Conservation (phyloP, 257 asterid species). For the Gentiana straminea region DNA sequence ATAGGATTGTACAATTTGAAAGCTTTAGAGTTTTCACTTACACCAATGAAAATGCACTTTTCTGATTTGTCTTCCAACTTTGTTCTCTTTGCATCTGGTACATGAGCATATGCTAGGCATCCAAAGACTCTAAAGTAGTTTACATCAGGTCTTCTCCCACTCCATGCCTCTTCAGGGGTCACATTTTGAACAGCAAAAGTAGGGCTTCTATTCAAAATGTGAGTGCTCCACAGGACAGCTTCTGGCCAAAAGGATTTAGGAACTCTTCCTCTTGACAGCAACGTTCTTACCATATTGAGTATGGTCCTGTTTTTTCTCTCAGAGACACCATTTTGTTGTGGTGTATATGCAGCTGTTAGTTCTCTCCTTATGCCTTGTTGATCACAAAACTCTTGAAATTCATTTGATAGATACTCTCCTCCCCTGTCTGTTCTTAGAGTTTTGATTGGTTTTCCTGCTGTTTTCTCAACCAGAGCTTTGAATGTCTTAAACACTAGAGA, state of each 20-base stretch:
- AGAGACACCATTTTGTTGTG: slow-evolving; percentile 6
- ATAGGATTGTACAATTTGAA: neutral
- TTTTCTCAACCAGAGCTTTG: neutral
- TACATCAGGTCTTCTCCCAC: neutral
- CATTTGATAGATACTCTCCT: slow-evolving; percentile 3
- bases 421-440: slow-evolving; percentile 4
- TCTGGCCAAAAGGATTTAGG: neutral
- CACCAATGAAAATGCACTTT: neutral
- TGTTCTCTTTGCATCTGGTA: too few species aligned
- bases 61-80: neutral
- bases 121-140: neutral
- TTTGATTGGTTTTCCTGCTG: neutral
- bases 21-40: neutral
- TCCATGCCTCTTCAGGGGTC: slow-evolving; percentile 1
- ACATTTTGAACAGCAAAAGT: neutral
- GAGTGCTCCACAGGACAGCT: neutral
- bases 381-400: neutral
- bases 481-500: neutral
- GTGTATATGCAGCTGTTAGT: slow-evolving; percentile 3
- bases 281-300: neutral
- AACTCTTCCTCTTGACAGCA: neutral
- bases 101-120: neutral
- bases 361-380: slow-evolving; percentile 1
- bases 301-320: slow-evolving; percentile 2
- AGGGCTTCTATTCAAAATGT: neutral